Evolutionary conservation across 2,329 filamentous ascomycete genomes (phyloP), one percentile per base, ranked within the genome.

Genomic region (Coccinonectria pachysandricola): DNA sequence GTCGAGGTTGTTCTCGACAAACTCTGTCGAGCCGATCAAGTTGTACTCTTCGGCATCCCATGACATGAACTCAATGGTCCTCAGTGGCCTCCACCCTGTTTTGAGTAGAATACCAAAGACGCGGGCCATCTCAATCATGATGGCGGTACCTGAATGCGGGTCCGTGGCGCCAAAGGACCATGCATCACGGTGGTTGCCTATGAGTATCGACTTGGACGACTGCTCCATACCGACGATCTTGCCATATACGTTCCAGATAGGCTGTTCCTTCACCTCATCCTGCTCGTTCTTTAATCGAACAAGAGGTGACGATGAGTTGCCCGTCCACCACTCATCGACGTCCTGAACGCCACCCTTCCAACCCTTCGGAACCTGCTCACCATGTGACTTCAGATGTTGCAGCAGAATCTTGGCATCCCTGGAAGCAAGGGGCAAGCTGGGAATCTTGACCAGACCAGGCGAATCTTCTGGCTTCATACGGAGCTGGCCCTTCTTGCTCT

Each of bases 21-120:
- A 88, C 53, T 98, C 91, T 2, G 91, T 96, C 8, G 85, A 93
- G 7, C 91, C 91, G 31, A 94, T 82, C 23, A 91, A 62, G 54
- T 95, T 95, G 60, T 94, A 96, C 54, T 88, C 85, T 42, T 79
- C 79, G 4, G 74, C 91, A 52, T 98, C 91, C 91, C 91, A 98
- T 17, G 84, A 94, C 48, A 87, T 86, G 53, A 98, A 96, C 52
- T 93, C 82, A 38, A 98, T 93, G 4, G 85, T 92, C n/a, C 91
- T 79, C 10, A 93, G 64, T 2, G 91, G 91, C 14, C 82, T 71
- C 91, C 91, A 98, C 27, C 87, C 88, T 31, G 75, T 71, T 10
- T 65, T 56, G 12, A 77, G 65, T 10, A 96, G 68, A 37, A 84
- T 75, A 20, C 86, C 85, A 44, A 98, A 83, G 24, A 94, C 75